Evolutionary conservation across 108 stramenopile species (phyloP).

Genomic region (Licmophora abbreviata): DNA sequence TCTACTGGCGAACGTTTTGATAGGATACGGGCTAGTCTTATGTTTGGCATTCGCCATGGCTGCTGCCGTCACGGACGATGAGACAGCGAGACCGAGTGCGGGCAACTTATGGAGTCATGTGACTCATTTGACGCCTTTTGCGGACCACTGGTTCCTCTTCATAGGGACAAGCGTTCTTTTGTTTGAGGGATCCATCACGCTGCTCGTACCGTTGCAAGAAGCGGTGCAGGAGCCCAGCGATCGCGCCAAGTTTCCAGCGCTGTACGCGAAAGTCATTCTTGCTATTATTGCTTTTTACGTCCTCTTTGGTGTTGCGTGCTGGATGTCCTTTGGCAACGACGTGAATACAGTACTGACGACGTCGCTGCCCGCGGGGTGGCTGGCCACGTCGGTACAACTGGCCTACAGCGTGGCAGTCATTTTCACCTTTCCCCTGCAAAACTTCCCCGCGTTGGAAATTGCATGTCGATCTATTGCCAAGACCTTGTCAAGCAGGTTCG

Average conservation of each 20-base stretch:
- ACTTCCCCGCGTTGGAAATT: constrained; percentile 47
- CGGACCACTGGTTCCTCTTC: constrained; percentile 33
- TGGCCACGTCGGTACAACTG: constrained; percentile 34
- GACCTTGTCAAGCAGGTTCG: too few relatives aligned
- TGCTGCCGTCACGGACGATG: too few relatives aligned
- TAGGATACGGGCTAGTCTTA: constrained; percentile 25
- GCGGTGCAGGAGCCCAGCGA: constrained; percentile 27
- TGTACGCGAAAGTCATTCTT: constrained; percentile 21
- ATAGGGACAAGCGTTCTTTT: constrained; percentile 38
- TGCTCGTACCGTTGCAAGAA: constrained; percentile 49
- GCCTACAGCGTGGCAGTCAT: constrained; percentile 42
- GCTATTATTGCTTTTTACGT: constrained; percentile 36
- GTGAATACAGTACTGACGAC: constrained; percentile 37
- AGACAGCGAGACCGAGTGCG: too few relatives aligned
- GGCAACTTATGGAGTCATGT: neutral
- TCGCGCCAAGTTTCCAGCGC: constrained; percentile 19
- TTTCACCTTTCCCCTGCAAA: constrained; percentile 50
- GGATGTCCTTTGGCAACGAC: constrained; percentile 35
- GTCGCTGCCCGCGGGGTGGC: constrained; percentile 22
- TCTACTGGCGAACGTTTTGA: constrained; percentile 40
- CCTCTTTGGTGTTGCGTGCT: constrained; percentile 36
- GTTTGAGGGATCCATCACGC: constrained; percentile 46
- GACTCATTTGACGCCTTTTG: constrained; percentile 10
- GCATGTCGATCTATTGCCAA: constrained; percentile 5
- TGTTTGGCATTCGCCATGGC: constrained; percentile 25